Percentiles rank a stretch among this genome's conserved stretches.
Conservation (phyloP, 768 basidiomycete species). For the Suillus ampliporus region DNA sequence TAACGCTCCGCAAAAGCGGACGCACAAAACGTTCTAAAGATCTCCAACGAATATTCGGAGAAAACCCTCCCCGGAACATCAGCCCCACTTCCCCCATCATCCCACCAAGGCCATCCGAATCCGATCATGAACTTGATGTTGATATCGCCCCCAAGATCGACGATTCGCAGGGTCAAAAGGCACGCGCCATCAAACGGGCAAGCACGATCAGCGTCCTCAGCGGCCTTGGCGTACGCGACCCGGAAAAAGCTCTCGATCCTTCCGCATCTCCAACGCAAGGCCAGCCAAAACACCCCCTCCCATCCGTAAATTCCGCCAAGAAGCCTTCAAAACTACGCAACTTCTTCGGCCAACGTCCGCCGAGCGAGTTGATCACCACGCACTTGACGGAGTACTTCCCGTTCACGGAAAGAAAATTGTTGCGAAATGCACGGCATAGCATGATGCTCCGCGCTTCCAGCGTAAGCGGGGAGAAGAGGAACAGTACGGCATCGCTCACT, state of each 20-base stretch:
- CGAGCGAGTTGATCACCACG: conserved; percentile 94
- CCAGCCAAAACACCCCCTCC: conserved; percentile 25
- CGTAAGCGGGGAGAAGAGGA: conserved; percentile 50
- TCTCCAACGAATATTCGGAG: conserved; percentile 54
- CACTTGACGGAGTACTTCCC: conserved; percentile 98
- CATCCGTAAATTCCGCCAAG: conserved; percentile 33
- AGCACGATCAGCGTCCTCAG: conserved; percentile 95
- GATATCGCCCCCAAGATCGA: conserved; percentile 32
- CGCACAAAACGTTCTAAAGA: conserved; percentile 47
- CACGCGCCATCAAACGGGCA: conserved; percentile 70
- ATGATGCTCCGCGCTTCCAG: conserved; percentile 70
- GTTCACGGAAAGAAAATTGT: conserved; percentile 85
- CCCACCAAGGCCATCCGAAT: conserved; percentile 21
- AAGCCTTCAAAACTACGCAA: conserved; percentile 81
- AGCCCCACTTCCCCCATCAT: conserved; percentile 43
- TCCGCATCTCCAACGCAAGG: conserved; percentile 56
- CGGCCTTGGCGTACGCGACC: conserved; percentile 87
- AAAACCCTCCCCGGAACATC: conserved; percentile 42
- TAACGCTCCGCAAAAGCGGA: conserved; percentile 69
- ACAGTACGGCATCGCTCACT: conserved; percentile 51
- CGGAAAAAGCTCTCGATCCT: conserved; percentile 65
- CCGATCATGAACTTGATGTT: conserved; percentile 46
- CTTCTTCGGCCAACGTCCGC: conserved; percentile 98
- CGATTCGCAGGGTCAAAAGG: conserved; percentile 30
- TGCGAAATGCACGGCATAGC: conserved; percentile 89